Conservation (phyloP, 2,329 filamentous ascomycete genomes). For the Lasiodiplodia hormozganensis region DNA sequence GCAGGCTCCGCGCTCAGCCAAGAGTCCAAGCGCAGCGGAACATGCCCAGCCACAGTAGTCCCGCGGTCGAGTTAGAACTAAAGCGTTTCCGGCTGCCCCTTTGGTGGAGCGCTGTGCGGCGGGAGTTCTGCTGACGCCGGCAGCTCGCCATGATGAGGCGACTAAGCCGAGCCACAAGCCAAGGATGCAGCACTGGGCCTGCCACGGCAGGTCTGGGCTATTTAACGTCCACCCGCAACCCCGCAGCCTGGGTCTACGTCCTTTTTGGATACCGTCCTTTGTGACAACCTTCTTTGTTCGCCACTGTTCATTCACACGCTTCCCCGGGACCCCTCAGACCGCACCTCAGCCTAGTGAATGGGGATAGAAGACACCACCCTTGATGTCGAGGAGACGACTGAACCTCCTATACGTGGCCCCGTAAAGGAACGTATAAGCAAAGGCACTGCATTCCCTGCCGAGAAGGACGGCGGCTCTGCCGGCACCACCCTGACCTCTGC, state of each 20-base stretch:
- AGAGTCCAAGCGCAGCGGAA: conserved; percentile 16
- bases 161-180: conserved; percentile 16
- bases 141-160: conserved; percentile 14
- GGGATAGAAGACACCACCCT: conserved; percentile 47
- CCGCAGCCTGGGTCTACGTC: conserved; percentile 12
- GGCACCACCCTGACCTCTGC: conserved; percentile 18
- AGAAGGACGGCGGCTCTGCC: conserved; percentile 11
- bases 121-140: conserved; percentile 10
- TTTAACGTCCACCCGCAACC: conserved; percentile 23
- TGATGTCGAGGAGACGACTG: conserved; percentile 51
- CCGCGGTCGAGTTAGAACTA: conserved; percentile 11
- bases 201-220: conserved; percentile 11
- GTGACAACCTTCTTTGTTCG: conserved; percentile 14
- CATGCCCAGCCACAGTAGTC: conserved; percentile 12
- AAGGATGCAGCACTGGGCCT: conserved; percentile 13
- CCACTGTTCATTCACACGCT: conserved; percentile 8
- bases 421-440: conserved; percentile 28
- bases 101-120: conserved; percentile 18
- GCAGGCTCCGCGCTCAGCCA: conserved; percentile 12
- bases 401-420: conserved; percentile 50
- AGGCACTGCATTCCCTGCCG: conserved; percentile 11
- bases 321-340: conserved; percentile 21
- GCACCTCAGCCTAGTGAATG: conserved; percentile 44
- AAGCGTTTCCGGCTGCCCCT: conserved; percentile 6
- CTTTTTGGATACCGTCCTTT: conserved; percentile 23